Percentiles rank a stretch among this genome's conserved stretches.
These are phyloP conservation scores for Corymbia maculata DNA, from an alignment of 345 rosid species.

Conservation along the genomic window DNA sequence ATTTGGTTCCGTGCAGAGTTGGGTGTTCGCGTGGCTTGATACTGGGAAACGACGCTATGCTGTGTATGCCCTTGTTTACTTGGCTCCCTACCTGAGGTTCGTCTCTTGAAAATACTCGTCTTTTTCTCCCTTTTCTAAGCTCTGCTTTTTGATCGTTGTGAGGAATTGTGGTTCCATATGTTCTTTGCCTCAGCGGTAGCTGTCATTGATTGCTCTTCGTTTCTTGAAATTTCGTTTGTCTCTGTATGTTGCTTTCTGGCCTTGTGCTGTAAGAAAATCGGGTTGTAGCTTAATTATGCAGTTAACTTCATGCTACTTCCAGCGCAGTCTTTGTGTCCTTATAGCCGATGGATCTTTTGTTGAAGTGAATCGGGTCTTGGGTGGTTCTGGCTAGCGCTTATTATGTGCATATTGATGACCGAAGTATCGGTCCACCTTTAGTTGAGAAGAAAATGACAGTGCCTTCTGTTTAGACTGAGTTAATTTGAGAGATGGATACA, in stretches of 20 bases:
- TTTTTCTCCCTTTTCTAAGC: not conserved
- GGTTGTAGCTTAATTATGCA: not conserved
- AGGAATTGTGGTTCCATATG: not conserved
- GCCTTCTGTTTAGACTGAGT: not conserved
- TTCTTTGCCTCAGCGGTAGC: not conserved
- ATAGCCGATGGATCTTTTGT: not conserved
- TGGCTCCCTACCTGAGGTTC: conserved; percentile 83
- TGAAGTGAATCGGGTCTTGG: not conserved
- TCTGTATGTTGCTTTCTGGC: not conserved
- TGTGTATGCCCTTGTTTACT: conserved; percentile 59
- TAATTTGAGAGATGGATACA: not conserved
- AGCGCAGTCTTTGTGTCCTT: not conserved
- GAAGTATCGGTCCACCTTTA: not conserved
- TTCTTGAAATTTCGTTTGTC: not conserved
- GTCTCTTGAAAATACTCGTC: not conserved
- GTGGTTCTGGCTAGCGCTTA: not conserved
- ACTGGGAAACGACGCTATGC: conserved; percentile 79
- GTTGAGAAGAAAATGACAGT: not conserved
- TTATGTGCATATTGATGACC: not conserved
- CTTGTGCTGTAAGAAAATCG: not conserved
- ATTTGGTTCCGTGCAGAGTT: conserved; percentile 41
- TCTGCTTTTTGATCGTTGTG: not conserved
- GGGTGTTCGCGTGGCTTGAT: conserved; percentile 99
- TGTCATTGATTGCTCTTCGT: not conserved
- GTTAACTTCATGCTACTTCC: not conserved